Evolutionary conservation across 192 early-diverging fungal genomes (phyloP), one percentile per base, ranked within the genome.

Genomic region (Paraglomus occultum): DNA sequence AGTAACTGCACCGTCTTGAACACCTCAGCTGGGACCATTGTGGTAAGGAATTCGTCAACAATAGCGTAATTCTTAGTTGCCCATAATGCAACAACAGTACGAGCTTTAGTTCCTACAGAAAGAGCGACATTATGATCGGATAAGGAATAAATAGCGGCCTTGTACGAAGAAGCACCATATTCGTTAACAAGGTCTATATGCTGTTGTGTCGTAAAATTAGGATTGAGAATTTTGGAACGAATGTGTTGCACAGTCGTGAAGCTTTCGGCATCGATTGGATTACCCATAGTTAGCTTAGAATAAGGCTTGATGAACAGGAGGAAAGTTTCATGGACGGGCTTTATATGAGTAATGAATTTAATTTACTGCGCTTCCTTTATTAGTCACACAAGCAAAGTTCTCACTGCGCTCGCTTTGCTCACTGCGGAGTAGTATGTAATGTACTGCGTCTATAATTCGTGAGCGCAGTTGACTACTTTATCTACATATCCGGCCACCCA

Each of bases 1-100:
- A 73, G 10, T 31, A 73, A 39, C 22, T 66, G 72, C 5, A 73
- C 72, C 23, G 69, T 40, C 51, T 73, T 73, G 71, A 73, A 73
- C 9, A 73, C 49, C 48, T 73, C 72, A 53, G 53, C 62, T 6
- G 50, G 44, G 4, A 66, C 72, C 38, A 73, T 67, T 38, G 61
- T 62, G n/a, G 57, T 71, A 59, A 73, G 39, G 11, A 73, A 43
- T 10, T 31, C 31, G 43, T 73, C 72, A 40, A 73, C 67, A 42
- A 62, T 66, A 6, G 43, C 43, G n/a, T 15, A 5, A 17, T 20
- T 45, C 40, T 73, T 15, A 3, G 51, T 52, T 23, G 40, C 14
- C 72, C 72, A 73, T 14, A 73, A 31, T 39, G 71, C 72, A 39
- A 44, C 51, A 23, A 73, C 15, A 20, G 69, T 71, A 15, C 72